Percentiles rank a stretch among this genome's conserved stretches.
Conservation (phyloP, 495 filamentous ascomycete genomes). For the Cryomyces minteri region DNA sequence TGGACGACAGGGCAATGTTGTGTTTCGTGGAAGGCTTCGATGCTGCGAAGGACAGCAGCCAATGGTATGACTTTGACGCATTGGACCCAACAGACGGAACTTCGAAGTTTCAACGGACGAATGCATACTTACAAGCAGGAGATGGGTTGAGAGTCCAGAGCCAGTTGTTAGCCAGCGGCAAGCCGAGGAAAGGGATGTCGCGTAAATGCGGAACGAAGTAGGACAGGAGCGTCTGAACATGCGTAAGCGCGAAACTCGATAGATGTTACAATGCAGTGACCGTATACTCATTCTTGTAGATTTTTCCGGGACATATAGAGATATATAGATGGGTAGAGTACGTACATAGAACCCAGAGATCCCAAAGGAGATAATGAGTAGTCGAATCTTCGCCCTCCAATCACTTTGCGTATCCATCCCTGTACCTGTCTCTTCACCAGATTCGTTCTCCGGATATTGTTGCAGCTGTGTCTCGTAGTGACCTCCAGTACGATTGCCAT, state of each 20-base stretch:
- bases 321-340: background rate
- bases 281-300: too few species aligned
- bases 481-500: background rate
- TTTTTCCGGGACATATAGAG: background rate
- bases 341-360: constrained; percentile 34
- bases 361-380: constrained; percentile 38
- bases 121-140: constrained; percentile 30
- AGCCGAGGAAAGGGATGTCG: constrained; percentile 70
- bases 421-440: background rate
- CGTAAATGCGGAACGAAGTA: constrained; percentile 83
- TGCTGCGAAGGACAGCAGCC: too few species aligned
- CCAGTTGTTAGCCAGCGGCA: constrained; percentile 57
- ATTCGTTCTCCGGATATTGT: constrained; percentile 11
- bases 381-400: constrained; percentile 45
- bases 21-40: too few species aligned
- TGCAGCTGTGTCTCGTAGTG: background rate
- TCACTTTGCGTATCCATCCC: constrained; percentile 23
- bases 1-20: too few species aligned
- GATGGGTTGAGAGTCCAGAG: constrained; percentile 94
- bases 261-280: too few species aligned
- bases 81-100: too few species aligned
- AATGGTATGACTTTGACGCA: too few species aligned
- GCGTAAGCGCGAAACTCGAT: constrained; percentile 4
- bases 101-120: too few species aligned
- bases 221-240: constrained; percentile 53